Base-by-base conservation (phyloP, 306 rosid genomes). In the Macrotyloma uniflorum region DNA sequence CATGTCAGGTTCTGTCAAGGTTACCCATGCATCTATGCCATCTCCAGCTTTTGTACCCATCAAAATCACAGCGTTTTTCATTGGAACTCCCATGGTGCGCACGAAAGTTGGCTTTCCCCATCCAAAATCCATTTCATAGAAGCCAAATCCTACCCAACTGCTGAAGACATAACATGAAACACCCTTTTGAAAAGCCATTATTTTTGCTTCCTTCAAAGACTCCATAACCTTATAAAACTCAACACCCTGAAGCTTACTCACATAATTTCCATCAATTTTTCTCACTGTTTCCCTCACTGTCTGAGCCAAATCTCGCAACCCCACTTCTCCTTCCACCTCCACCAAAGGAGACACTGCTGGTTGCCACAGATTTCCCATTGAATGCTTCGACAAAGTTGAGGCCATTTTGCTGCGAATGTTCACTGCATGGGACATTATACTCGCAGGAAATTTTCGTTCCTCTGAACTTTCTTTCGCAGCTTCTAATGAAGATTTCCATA, bases 11-110 rank as follows among this genome's bases (percentile, higher is more conserved):
- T 65, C 66, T 40, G 23, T 73, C 80, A 87, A 68, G 67, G 81
- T 85, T 14, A 87, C 71, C 91, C 85, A 85, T 3, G 86, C 89
- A 33, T 87, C 91, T 26, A 85, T 76, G 36, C 89, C 89, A 57
- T 73, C 80, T 7, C 87, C 82, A 14, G 32, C 32, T 32, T 45
- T 64, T 16, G 86, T 4, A 22, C 73, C 11, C 67, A 74, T 57
- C 42, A 74, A 58, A 11, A 40, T 15, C 0, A 28, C 16, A 18
- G 4, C 26, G 57, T 73, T 73, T 55, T 73, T 15, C 1, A 73
- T 16, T 5, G 55, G 67, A 8, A 73, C 10, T 6, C 64, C 78
- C 2, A 77, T 53, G 24, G 85, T 54, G 6, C 47, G 46, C 36
- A 80, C 91, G 80, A 85, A 85, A 6, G 10, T 54, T 1, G 91